Conservation (phyloP, 1,284 basidiomycete genomes). For the Irpex sp. region DNA sequence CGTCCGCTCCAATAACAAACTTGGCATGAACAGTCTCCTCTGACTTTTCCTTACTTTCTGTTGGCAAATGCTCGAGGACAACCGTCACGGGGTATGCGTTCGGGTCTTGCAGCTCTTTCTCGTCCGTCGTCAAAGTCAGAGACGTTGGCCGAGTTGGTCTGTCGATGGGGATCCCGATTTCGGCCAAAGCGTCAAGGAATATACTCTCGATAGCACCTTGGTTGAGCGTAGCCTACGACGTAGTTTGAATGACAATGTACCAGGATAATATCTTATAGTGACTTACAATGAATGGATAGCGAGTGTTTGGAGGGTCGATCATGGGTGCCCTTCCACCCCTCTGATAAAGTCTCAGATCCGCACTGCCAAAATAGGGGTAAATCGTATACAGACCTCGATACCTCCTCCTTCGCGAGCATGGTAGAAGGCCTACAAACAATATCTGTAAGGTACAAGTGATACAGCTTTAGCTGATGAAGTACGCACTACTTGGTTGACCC, state of each 20-base stretch:
- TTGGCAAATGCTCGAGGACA: constrained; percentile 38
- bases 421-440: constrained; percentile 54
- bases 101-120: constrained; percentile 32
- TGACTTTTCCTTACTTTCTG: constrained; percentile 22
- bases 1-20: constrained; percentile 54
- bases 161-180: constrained; percentile 46
- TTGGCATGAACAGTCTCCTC: constrained; percentile 46
- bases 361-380: neutral
- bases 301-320: constrained; percentile 50
- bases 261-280: neutral
- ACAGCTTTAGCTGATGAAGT: neutral
- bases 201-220: constrained; percentile 48
- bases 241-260: neutral
- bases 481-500: constrained; percentile 61
- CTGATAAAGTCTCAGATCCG: neutral
- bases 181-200: constrained; percentile 55
- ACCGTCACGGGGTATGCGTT: constrained; percentile 50
- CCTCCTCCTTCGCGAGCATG: constrained; percentile 55
- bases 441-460: neutral
- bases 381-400: constrained; percentile 48
- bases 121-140: constrained; percentile 43
- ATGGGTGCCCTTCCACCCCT: constrained; percentile 41
- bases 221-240: neutral
- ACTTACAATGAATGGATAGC: neutral
- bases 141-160: constrained; percentile 49